Evolutionary conservation across 2,329 filamentous ascomycete genomes (phyloP).

Genomic region (Taxawa tesnikishii): DNA sequence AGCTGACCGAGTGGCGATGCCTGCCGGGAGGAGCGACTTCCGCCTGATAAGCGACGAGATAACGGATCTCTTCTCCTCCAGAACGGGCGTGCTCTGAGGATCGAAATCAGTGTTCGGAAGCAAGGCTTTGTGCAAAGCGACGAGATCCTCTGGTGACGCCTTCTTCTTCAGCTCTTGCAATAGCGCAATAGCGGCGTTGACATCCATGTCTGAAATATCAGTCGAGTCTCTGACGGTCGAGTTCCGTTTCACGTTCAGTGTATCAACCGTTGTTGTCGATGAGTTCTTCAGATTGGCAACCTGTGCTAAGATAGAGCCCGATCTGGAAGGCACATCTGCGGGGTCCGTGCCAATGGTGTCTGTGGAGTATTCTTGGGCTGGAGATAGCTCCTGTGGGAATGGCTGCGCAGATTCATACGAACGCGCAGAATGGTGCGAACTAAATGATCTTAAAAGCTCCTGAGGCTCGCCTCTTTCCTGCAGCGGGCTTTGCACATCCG

Average conservation of each 20-base stretch:
- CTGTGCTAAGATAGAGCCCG: neutral
- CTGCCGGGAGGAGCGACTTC: slow-evolving; percentile 28
- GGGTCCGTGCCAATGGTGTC: neutral
- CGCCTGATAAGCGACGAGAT: slow-evolving; percentile 17
- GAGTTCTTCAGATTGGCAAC: neutral
- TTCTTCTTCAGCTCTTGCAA: slow-evolving; percentile 36
- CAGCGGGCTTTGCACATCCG: neutral
- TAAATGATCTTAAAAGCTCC: neutral
- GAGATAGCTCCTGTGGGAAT: neutral
- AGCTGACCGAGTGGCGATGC: slow-evolving; percentile 16
- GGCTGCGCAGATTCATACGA: neutral
- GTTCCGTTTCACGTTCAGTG: slow-evolving; percentile 1
- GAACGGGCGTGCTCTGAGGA: slow-evolving; percentile 4
- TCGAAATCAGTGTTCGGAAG: slow-evolving; percentile 19
- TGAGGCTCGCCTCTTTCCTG: neutral
- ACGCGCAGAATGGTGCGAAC: neutral
- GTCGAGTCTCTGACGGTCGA: slow-evolving; percentile 2
- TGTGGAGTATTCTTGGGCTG: neutral
- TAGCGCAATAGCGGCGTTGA: slow-evolving; percentile 31
- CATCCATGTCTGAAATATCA: slow-evolving; percentile 20
- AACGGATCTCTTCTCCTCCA: slow-evolving; percentile 2
- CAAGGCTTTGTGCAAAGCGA: slow-evolving; percentile 25
- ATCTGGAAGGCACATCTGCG: neutral
- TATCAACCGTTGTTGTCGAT: neutral
- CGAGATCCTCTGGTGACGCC: slow-evolving; percentile 35